A percentile compares a stretch with the other conserved stretches of the same genome.
Conservation (phyloP, 495 filamentous ascomycete species). For the Hyaloscypha hepaticicola region DNA sequence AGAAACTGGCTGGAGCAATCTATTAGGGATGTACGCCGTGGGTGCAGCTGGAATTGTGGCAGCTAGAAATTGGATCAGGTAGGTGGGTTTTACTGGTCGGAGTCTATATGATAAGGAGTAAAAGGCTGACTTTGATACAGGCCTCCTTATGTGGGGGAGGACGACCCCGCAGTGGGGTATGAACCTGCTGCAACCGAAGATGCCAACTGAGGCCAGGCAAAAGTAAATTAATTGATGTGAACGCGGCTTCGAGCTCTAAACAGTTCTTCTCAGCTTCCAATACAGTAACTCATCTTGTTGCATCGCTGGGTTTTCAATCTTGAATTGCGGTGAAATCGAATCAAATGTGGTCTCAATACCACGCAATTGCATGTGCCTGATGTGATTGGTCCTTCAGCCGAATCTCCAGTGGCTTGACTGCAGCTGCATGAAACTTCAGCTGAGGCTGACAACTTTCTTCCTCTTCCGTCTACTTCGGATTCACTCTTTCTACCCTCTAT, state of each 20-base stretch:
- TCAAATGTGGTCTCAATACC: too few species aligned
- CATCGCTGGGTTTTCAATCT: too few species aligned
- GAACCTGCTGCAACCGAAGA: background rate
- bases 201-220: background rate
- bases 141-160: background rate
- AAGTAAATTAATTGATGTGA: background rate
- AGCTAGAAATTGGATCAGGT: constrained; percentile 47
- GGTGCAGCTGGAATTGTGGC: constrained; percentile 48
- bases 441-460: too few species aligned
- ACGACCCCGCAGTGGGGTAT: background rate
- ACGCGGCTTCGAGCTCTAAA: background rate
- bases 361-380: too few species aligned
- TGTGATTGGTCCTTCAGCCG: too few species aligned
- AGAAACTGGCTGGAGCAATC: constrained; percentile 40
- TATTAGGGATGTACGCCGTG: constrained; percentile 46
- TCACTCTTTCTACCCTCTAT: background rate
- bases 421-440: too few species aligned
- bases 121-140: background rate
- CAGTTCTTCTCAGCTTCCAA: too few species aligned
- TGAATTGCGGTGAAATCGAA: too few species aligned
- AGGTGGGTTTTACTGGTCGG: constrained; percentile 31
- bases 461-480: too few species aligned
- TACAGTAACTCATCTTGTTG: too few species aligned
- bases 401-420: too few species aligned
- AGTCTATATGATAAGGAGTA: background rate